phyloP scores from a whole-genome alignment of 164 flowering plant species.

The Magnolia officinalis region DNA sequence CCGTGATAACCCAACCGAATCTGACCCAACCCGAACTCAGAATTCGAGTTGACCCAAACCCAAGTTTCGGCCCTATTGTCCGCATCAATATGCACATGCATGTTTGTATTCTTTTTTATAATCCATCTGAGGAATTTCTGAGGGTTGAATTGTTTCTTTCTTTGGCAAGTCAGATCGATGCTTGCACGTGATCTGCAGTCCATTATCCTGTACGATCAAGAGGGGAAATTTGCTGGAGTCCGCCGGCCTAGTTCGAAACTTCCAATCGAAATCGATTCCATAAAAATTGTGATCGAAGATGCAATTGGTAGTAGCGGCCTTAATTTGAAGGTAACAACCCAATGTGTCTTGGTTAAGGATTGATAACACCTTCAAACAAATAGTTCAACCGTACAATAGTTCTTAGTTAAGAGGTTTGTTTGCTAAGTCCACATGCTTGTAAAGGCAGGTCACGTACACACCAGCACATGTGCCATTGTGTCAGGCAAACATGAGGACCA shows the following conservation, averaged over 20 bases:
- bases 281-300: conserved; percentile 64
- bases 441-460: background rate
- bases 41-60: too few relatives aligned
- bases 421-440: background rate
- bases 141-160: background rate
- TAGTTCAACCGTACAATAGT: background rate
- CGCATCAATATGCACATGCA: too few relatives aligned
- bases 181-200: conserved; percentile 95
- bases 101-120: too few relatives aligned
- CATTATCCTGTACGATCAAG: conserved; percentile 72
- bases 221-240: conserved; percentile 88
- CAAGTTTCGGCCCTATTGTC: too few relatives aligned
- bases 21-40: too few relatives aligned
- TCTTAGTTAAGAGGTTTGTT: background rate
- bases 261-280: conserved; percentile 82
- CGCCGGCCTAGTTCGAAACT: conserved; percentile 83
- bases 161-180: conserved; percentile 62
- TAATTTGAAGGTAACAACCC: conserved; percentile 60
- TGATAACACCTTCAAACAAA: background rate
- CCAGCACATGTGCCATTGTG: background rate
- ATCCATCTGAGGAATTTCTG: background rate
- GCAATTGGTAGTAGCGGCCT: conserved; percentile 94
- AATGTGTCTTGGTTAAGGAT: background rate
- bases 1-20: too few relatives aligned
- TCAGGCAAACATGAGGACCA: background rate